Percentiles rank a stretch among this genome's conserved stretches.
Conservation (phyloP, 1,284 basidiomycete species). For the Leccinum fuscescens region DNA sequence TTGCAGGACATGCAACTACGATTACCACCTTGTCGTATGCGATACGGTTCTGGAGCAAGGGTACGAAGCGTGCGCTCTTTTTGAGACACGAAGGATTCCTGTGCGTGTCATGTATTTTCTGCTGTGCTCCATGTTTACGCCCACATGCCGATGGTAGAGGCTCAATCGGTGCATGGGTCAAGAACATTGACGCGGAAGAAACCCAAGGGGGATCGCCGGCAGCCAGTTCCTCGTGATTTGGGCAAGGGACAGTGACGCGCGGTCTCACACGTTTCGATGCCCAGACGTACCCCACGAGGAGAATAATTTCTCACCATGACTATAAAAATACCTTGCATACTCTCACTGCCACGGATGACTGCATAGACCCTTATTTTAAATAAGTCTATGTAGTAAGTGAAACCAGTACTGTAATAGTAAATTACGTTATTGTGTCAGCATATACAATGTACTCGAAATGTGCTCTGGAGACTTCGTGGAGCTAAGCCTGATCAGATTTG, state of each 20-base stretch:
- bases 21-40: constrained; percentile 98
- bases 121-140: constrained; percentile 4
- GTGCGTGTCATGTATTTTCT: constrained; percentile 50
- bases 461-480: background rate
- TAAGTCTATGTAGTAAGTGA: background rate
- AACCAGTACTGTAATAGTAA: constrained; percentile 15
- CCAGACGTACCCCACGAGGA: constrained; percentile 23
- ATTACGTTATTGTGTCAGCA: constrained; percentile 21
- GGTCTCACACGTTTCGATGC: constrained; percentile 11
- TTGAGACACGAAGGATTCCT: constrained; percentile 97
- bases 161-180: constrained; percentile 93
- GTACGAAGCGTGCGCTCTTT: constrained; percentile 95
- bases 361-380: constrained; percentile 14
- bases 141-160: constrained; percentile 53
- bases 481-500: constrained; percentile 6
- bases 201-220: constrained; percentile 15
- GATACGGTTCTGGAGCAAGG: constrained; percentile 99
- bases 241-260: constrained; percentile 2
- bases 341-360: constrained; percentile 18
- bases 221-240: constrained; percentile 4
- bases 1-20: constrained; percentile 88
- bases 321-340: constrained; percentile 27
- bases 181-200: constrained; percentile 70
- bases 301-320: constrained; percentile 17
- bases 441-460: constrained; percentile 4